Evolutionary conservation across 495 filamentous ascomycete species (phyloP), one percentile per base, ranked within the genome.

Genomic region (Neurospora sp.): DNA sequence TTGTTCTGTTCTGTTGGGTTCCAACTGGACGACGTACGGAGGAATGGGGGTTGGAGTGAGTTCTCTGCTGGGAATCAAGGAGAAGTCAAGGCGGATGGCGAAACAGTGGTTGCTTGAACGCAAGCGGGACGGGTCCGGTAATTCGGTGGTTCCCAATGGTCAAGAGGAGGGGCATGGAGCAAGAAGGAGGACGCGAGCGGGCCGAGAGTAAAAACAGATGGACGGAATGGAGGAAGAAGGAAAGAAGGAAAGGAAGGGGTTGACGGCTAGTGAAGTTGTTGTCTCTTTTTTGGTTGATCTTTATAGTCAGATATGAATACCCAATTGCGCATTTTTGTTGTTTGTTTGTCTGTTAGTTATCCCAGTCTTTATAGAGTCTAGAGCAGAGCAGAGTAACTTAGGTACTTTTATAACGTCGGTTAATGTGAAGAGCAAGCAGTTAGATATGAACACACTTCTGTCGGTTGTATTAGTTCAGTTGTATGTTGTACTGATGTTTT

Each of bases 261-360:
- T 9, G 54, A 34, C 39, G 9, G 40, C 3, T 6, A 45, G 70
- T 40, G 39, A 15, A 62, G 28, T 11, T 38, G 34, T 40, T 24
- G 9, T 39, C 3, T 34, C 13, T n/a, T 69, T 38, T 70, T 31
- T 69, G 70, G 37, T 71, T 62, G 28, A 36, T 38, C 69, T 75
- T 62, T 62, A 34, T 62, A 62, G 54, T 62, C 54, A 74, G 69
- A 71, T 40, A 66, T 71, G 43, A 76, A 77, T 75, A 77, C 74
- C 74, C 74, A 70, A 38, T 69, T 71, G 13, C 31, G 28, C 54
- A 62, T 62, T 62, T 62, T 62, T 69, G 15, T 45, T 48, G 9
- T 54, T 73, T 69, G 38, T 39, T 36, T 37, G 38, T 43, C 15
- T 31, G n/a, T 15, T 69, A 39, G 38, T 15, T 69, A 39, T 48